phyloP scores from a whole-genome alignment of 495 filamentous ascomycete species.

The Saxispiralis lemnorum region DNA sequence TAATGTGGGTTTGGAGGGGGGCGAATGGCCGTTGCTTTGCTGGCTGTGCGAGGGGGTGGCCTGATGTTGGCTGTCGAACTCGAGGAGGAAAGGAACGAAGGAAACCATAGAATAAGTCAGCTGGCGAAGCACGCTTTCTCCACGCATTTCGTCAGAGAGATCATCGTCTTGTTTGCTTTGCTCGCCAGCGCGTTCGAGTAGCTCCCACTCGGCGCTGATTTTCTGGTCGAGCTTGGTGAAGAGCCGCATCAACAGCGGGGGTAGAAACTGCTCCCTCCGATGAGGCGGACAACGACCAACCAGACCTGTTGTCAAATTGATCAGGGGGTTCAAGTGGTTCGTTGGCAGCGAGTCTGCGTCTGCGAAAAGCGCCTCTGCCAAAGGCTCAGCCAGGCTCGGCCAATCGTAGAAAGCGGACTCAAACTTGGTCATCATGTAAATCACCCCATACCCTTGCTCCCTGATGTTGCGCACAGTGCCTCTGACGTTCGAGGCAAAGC shows the following conservation, averaged over 20 bases:
- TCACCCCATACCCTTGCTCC: slow-evolving; percentile 80
- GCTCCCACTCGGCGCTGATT: slow-evolving; percentile 67
- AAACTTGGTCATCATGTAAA: slow-evolving; percentile 81
- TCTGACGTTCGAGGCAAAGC: slow-evolving; percentile 80
- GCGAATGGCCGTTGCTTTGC: slow-evolving; percentile 21
- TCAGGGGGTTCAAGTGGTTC: slow-evolving; percentile 78
- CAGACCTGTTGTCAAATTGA: slow-evolving; percentile 69
- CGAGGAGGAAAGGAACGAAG: slow-evolving; percentile 72
- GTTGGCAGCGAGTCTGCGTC: slow-evolving; percentile 73
- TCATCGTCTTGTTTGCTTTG: slow-evolving; percentile 45
- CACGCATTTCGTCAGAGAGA: slow-evolving; percentile 90
- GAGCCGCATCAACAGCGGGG: slow-evolving; percentile 62
- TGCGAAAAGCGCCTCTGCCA: slow-evolving; percentile 68
- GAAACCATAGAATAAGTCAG: slow-evolving; percentile 80
- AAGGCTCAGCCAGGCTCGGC: slow-evolving; percentile 59
- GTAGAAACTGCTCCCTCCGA: slow-evolving; percentile 62
- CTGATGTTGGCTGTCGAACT: slow-evolving; percentile 21
- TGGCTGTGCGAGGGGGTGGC: slow-evolving; percentile 34
- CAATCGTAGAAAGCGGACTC: slow-evolving; percentile 81
- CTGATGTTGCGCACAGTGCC: slow-evolving; percentile 75
- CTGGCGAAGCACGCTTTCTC: slow-evolving; percentile 88
- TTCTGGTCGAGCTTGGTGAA: slow-evolving; percentile 77
- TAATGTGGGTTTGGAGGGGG: slow-evolving; percentile 10
- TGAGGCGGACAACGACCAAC: slow-evolving; percentile 79
- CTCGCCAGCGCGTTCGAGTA: slow-evolving; percentile 27